phyloP scores from a whole-genome alignment of 441 rosid genomes.

The Gossypium schwendimanii region DNA sequence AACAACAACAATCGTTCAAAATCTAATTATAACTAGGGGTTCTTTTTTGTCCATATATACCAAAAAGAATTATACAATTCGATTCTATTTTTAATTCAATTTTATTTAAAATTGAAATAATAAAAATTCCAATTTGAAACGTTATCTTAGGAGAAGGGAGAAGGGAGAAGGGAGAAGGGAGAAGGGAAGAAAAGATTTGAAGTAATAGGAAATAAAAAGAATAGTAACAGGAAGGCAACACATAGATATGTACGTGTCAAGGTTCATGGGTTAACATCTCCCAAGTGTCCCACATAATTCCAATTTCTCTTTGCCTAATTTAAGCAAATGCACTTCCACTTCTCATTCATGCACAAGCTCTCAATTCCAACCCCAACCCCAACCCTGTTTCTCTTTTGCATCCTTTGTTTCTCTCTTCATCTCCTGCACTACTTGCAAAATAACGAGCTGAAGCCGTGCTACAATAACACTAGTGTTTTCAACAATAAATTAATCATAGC shows the following conservation, averaged over 20 bases:
- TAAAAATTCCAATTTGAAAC: background rate
- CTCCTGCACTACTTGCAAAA: background rate
- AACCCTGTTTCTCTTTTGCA: background rate
- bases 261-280: constrained; percentile 6
- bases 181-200: background rate
- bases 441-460: background rate
- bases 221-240: background rate
- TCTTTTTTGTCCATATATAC: too few species aligned
- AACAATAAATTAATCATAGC: background rate
- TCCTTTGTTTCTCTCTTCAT: background rate
- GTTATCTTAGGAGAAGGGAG: background rate
- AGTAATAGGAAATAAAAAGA: background rate
- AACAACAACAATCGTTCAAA: too few species aligned
- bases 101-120: background rate
- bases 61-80: background rate
- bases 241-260: constrained; percentile 29
- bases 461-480: background rate
- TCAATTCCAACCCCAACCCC: background rate
- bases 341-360: constrained; percentile 28
- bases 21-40: too few species aligned
- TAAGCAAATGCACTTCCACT: constrained; percentile 27
- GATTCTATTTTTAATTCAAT: background rate
- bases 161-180: background rate
- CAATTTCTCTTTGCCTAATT: constrained; percentile 19
- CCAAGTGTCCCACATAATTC: constrained; percentile 42